Evolutionary conservation across 352 stramenopile species (phyloP), one percentile per base, ranked within the genome.

Genomic region (Pythium biforme): DNA sequence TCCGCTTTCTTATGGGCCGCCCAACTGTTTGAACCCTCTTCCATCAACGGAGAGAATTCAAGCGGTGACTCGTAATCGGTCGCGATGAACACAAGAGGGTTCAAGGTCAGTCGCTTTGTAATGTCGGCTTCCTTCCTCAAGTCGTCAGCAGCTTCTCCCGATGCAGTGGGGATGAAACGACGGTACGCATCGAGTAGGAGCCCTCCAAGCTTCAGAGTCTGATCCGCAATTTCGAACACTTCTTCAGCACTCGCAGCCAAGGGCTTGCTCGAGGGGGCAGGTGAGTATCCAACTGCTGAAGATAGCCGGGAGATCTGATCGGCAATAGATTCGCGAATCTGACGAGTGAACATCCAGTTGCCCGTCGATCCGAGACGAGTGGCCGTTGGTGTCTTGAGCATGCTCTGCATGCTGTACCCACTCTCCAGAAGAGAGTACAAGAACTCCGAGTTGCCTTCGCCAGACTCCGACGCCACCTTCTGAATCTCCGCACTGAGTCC

Each of bases 41-140:
- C 55, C 4, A 52, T 5, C 9, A 60, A 10, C 1, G 59, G 52
- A 3, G 55, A 55, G 15, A 64, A 64, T 11, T 62, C 64, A 2
- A 62, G 43, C 7, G 45, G 46, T 2, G 61, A 47, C 14, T 74
- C 57, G 48, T 62, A 69, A 7, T 75, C 76, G 1, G 82, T 89
- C 11, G 84, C 79, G 25, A 92, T 74, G 56, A 84, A 81, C 12
- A 94, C 69, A n/a, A 94, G 72, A 8, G 84, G 78, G 41, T 92
- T 90, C 17, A 94, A 55, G 5, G 76, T 81, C 10, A 80, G 59
- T 10, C 77, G 69, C 63, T 90, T 93, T 27, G 70, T 81, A 40
- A 83, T 75, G 17, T 76, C 70, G 26, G 76, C 65, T 59, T 90
- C 81, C 54, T 88, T 88, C 8, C 72, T 70, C 20, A 92, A 49